Percentiles rank a stretch among this genome's conserved stretches.
phyloP scores from a whole-genome alignment of 495 filamentous ascomycete genomes.

The Penicillium malachiteum region DNA sequence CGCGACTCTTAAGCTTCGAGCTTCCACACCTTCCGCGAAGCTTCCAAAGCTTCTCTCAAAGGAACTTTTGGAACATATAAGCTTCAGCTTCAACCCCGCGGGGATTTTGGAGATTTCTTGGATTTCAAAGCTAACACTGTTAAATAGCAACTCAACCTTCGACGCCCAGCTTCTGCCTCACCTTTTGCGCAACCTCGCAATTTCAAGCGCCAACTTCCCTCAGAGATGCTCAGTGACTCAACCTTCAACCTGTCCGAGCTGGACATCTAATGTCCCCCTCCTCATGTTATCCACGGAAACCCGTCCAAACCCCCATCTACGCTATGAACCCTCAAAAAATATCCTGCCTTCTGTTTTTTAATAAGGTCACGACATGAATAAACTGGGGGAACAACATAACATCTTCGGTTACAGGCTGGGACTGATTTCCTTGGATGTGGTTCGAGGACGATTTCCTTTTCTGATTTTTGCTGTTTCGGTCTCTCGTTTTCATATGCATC shows the following conservation, averaged over 20 bases:
- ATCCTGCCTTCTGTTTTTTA: not conserved
- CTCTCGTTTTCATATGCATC: constrained; percentile 32
- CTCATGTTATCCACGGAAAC: not conserved
- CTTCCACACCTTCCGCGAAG: no score
- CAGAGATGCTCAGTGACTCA: constrained; percentile 32
- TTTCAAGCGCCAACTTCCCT: constrained; percentile 42
- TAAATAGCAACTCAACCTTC: constrained; percentile 41
- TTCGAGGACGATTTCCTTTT: constrained; percentile 2
- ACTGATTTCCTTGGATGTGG: constrained; percentile 11
- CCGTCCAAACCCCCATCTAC: not conserved
- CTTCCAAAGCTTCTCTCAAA: not conserved
- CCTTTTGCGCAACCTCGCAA: constrained; percentile 47
- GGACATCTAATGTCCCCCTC: not conserved
- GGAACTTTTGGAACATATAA: not conserved
- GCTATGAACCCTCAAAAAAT: not conserved
- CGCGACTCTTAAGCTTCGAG: not conserved
- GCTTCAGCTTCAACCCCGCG: not conserved
- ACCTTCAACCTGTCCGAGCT: not conserved
- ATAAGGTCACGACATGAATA: not conserved
- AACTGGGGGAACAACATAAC: not conserved
- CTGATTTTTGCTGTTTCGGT: constrained; percentile 1
- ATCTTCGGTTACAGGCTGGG: constrained; percentile 13
- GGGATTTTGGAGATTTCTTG: not conserved
- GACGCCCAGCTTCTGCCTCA: constrained; percentile 42
- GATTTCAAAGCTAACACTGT: not conserved